phyloP scores from a whole-genome alignment of 805 yeast genomes.

The Pichia cabralensis region DNA sequence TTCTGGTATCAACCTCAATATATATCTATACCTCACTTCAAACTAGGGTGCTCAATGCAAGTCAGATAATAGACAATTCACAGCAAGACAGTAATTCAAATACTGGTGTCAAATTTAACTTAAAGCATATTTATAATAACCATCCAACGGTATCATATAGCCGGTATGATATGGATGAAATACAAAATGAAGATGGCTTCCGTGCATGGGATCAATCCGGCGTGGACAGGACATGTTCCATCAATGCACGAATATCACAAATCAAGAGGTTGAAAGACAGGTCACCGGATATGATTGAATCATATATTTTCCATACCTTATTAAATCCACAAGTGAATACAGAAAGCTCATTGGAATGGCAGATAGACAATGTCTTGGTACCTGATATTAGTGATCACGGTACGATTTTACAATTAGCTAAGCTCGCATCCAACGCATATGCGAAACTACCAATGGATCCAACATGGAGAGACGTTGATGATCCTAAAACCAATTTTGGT shows the following conservation, averaged over 20 bases:
- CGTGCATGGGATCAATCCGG: too few species aligned
- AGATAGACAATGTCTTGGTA: conserved; percentile 36
- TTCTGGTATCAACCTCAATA: too few species aligned
- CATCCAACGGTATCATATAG: too few species aligned
- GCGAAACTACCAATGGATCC: conserved; percentile 66
- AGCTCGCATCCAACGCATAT: conserved; percentile 87
- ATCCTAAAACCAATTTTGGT: conserved; percentile 6
- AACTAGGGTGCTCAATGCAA: too few species aligned
- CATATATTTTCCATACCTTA: conserved; percentile 50
- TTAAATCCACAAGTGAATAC: conserved; percentile 25
- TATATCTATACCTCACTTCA: too few species aligned
- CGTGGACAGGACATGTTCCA: conserved; percentile 9
- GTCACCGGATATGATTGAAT: conserved; percentile 54
- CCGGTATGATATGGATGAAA: too few species aligned
- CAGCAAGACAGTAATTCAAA: too few species aligned
- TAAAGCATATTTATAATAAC: too few species aligned
- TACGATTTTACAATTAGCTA: conserved; percentile 66
- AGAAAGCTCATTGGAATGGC: conserved; percentile 54
- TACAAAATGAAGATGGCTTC: too few species aligned
- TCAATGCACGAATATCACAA: conserved; percentile 11
- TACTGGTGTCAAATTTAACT: too few species aligned
- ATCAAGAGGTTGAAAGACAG: conserved; percentile 33
- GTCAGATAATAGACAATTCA: too few species aligned
- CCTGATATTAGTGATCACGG: conserved; percentile 73
- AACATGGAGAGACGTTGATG: conserved; percentile 67